Percentiles rank a stretch among this genome's conserved stretches.
Evolutionary conservation across 495 filamentous ascomycete species (phyloP).

Genomic region (Trichoderma erinaceum): DNA sequence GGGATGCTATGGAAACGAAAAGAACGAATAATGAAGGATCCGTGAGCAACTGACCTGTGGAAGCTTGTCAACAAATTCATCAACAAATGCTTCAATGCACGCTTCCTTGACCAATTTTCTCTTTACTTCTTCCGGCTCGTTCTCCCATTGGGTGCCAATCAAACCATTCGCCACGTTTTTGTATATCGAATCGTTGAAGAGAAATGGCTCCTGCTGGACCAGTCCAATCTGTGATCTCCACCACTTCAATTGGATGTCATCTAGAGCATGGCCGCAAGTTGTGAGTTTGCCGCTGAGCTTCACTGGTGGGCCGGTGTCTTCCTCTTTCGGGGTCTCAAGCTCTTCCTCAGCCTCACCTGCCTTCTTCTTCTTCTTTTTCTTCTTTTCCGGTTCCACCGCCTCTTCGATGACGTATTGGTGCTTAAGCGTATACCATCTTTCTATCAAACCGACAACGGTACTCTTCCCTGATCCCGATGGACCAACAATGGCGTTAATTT

Average conservation of each 20-base stretch:
- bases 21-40: neutral
- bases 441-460: conserved; percentile 57
- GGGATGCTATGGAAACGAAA: neutral
- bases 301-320: conserved; percentile 35
- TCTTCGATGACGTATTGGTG: conserved; percentile 44
- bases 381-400: conserved; percentile 36
- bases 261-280: conserved; percentile 50
- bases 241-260: conserved; percentile 55
- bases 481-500: conserved; percentile 81
- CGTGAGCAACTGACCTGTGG: conserved; percentile 35
- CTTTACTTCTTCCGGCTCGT: conserved; percentile 46
- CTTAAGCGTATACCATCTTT: conserved; percentile 81
- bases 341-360: conserved; percentile 25
- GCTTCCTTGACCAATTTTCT: conserved; percentile 49
- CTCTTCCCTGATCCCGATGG: conserved; percentile 86
- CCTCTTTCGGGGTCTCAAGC: conserved; percentile 25
- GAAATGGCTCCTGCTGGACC: conserved; percentile 66
- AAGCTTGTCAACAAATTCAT: conserved; percentile 53
- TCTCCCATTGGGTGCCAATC: conserved; percentile 51
- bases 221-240: conserved; percentile 62
- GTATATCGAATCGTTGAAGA: conserved; percentile 67
- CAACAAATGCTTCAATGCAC: conserved; percentile 52
- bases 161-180: conserved; percentile 58
- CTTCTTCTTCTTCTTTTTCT: conserved; percentile 36
- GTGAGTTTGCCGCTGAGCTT: conserved; percentile 45